These are phyloP conservation scores for Spiraea crenata DNA, from an alignment of 331 rosid species.

Conservation along the genomic window DNA sequence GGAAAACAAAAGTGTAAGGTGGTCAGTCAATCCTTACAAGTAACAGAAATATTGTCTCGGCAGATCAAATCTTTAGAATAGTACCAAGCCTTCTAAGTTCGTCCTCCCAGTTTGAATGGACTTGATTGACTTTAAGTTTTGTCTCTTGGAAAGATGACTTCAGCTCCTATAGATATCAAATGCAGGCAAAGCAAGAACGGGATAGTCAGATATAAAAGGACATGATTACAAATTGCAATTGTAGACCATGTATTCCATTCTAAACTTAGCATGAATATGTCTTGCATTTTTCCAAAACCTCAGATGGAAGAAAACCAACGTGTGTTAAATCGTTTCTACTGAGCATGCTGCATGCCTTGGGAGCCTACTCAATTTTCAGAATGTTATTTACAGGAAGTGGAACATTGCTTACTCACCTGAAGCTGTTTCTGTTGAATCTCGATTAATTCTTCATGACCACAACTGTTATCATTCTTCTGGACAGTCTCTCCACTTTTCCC, in stretches of 20 bases:
- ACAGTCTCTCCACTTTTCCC: slow-evolving; percentile 48
- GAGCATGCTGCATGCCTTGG: too few relatives aligned
- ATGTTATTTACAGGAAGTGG: background rate
- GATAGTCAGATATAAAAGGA: background rate
- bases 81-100: slow-evolving; percentile 79
- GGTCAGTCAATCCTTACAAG: slow-evolving; percentile 4
- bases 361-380: too few relatives aligned
- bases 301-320: background rate
- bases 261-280: background rate
- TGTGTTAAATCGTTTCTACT: background rate
- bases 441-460: slow-evolving; percentile 46
- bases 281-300: background rate
- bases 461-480: slow-evolving; percentile 34
- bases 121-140: slow-evolving; percentile 59
- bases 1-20: slow-evolving; percentile 14
- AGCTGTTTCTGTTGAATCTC: slow-evolving; percentile 69
- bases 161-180: slow-evolving; percentile 50
- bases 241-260: too few relatives aligned
- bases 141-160: slow-evolving; percentile 67
- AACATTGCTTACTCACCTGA: slow-evolving; percentile 43
- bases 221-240: too few relatives aligned
- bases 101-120: slow-evolving; percentile 74
- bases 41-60: background rate
- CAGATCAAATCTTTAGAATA: slow-evolving; percentile 23
- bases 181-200: background rate